A percentile compares a stretch with the other conserved stretches of the same genome.
These are phyloP conservation scores for Colletotrichum lentis DNA, from an alignment of 2,329 filamentous ascomycete genomes.

Conservation along the genomic window DNA sequence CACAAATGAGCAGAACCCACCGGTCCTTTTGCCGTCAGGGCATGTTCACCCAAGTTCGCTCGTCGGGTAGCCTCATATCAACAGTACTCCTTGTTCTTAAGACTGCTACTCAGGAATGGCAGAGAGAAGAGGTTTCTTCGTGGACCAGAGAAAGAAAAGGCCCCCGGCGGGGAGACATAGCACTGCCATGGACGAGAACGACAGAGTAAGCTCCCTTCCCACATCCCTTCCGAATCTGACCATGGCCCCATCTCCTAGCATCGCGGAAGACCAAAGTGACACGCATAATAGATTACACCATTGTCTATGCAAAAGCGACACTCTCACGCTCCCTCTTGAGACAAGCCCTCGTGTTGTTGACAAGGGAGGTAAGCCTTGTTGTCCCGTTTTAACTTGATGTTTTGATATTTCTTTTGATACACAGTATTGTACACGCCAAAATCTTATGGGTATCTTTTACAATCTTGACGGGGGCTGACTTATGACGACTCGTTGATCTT, in stretches of 20 bases:
- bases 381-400: conserved; percentile 9
- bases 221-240: not conserved
- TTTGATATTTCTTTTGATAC: conserved; percentile 43
- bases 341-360: not conserved
- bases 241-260: not conserved
- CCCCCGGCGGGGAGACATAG: not conserved
- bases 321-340: not conserved
- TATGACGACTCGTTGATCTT: conserved; percentile 89
- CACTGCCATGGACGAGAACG: not conserved
- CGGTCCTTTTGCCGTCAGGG: not conserved
- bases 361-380: not conserved
- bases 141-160: conserved; percentile 1
- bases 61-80: not conserved
- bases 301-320: conserved; percentile 7
- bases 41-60: too few species aligned
- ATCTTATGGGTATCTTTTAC: conserved; percentile 38
- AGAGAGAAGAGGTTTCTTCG: conserved; percentile 29
- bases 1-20: not conserved
- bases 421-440: conserved; percentile 43
- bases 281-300: conserved; percentile 2
- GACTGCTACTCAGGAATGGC: not conserved
- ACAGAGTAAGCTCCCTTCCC: not conserved
- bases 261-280: not conserved
- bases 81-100: not conserved
- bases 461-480: conserved; percentile 21